A percentile compares a stretch with the other conserved stretches of the same genome.
phyloP scores from a whole-genome alignment of 163 green algal genomes.

The Scenedesmus sp. region DNA sequence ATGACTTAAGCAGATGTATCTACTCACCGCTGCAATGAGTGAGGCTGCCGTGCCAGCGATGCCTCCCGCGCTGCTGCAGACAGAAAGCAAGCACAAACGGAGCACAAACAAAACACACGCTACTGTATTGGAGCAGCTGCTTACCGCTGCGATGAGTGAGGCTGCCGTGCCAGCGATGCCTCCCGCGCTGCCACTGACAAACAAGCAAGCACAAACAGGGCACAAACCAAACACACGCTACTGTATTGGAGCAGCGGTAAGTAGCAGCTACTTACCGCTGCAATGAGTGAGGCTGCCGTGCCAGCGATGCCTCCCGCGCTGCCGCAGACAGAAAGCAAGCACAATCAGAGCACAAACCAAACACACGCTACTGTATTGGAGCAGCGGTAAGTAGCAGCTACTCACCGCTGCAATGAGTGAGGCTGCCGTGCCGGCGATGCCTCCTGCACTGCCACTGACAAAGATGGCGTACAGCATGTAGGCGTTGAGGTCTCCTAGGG shows the following conservation, averaged over 20 bases:
- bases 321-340: not conserved
- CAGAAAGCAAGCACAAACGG: constrained; percentile 37
- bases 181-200: constrained; percentile 21
- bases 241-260: too few relatives aligned
- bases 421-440: too few relatives aligned
- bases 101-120: too few relatives aligned
- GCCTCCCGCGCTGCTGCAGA: constrained; percentile 58
- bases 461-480: constrained; percentile 74
- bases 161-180: constrained; percentile 57
- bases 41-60: constrained; percentile 57
- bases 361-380: too few relatives aligned
- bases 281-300: constrained; percentile 60
- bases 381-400: too few relatives aligned
- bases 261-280: constrained; percentile 44
- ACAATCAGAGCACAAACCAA: not conserved
- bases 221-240: too few relatives aligned
- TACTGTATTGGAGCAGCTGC: constrained; percentile 43
- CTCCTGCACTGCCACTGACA: constrained; percentile 60
- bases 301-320: not conserved
- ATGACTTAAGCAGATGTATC: too few relatives aligned
- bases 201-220: too few relatives aligned
- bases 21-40: too few relatives aligned
- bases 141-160: constrained; percentile 61
- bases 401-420: constrained; percentile 63
- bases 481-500: constrained; percentile 62